Evolutionary conservation across 208 protist genomes (phyloP).

Genomic region (Angomonas desouzai): DNA sequence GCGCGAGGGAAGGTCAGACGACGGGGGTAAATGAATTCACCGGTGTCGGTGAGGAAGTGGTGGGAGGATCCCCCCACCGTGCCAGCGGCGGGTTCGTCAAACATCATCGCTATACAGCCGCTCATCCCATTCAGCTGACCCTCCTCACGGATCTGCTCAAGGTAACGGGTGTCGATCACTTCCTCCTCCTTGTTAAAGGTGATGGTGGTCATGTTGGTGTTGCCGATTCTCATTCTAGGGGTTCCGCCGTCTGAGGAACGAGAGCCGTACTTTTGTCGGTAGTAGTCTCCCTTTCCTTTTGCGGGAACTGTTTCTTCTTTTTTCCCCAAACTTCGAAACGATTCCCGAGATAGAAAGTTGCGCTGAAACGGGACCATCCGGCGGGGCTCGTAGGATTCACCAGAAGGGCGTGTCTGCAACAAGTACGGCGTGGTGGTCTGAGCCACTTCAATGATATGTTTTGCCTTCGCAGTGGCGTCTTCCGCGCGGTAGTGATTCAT

Average conservation of each 20-base stretch:
- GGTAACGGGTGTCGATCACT: conserved; percentile 60
- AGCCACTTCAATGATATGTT: conserved; percentile 10
- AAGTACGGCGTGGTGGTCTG: neutral
- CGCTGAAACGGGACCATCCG: neutral
- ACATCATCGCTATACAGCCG: conserved; percentile 68
- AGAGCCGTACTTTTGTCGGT: conserved; percentile 5
- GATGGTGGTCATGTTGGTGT: conserved; percentile 52
- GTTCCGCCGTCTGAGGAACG: neutral
- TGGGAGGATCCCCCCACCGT: neutral
- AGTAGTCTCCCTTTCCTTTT: conserved; percentile 8
- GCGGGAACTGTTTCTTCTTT: neutral
- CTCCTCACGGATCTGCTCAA: conserved; percentile 92
- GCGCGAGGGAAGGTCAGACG: neutral
- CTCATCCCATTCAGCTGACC: conserved; percentile 86
- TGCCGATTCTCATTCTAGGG: conserved; percentile 7
- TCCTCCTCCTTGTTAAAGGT: conserved; percentile 41
- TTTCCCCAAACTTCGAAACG: neutral
- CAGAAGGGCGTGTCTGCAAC: too few species aligned
- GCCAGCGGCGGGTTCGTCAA: conserved; percentile 27
- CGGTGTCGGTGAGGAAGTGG: conserved; percentile 13
- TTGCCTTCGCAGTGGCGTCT: conserved; percentile 75
- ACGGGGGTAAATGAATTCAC: conserved; percentile 9
- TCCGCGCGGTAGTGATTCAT: conserved; percentile 76
- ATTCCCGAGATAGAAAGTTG: neutral
- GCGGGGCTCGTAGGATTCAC: neutral